Conservation (phyloP, 163 green algal genomes). For the Chlamydomonas reinhardtii region DNA sequence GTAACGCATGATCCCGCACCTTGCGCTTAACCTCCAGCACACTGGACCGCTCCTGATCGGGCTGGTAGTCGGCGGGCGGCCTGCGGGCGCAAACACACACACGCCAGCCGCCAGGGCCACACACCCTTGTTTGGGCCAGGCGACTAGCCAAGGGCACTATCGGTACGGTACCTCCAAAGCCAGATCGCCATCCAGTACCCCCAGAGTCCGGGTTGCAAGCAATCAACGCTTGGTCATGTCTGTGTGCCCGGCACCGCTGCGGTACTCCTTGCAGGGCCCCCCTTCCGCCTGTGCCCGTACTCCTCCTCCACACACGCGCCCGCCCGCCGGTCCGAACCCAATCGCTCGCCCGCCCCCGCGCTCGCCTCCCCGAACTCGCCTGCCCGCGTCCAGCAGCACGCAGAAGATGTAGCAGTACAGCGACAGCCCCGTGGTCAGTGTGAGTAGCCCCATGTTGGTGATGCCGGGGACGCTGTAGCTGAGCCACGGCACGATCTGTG, state of each 20-base stretch:
- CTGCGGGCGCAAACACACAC: neutral
- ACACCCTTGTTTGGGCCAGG: too few relatives aligned
- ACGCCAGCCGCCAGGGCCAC: too few relatives aligned
- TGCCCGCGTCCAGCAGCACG: slow-evolving; percentile 76
- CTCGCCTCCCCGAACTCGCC: slow-evolving; percentile 24
- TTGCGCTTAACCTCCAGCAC: slow-evolving; percentile 85
- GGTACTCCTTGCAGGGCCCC: too few relatives aligned
- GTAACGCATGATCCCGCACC: slow-evolving; percentile 45
- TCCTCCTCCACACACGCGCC: too few relatives aligned
- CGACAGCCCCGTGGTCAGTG: slow-evolving; percentile 53
- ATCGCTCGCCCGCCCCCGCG: too few relatives aligned
- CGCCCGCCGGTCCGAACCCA: neutral
- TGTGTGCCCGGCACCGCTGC: too few relatives aligned
- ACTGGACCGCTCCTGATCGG: slow-evolving; percentile 28
- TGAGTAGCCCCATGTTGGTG: slow-evolving; percentile 69
- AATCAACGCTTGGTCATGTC: too few relatives aligned
- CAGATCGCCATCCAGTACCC: too few relatives aligned
- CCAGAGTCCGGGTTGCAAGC: too few relatives aligned
- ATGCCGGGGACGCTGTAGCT: slow-evolving; percentile 73
- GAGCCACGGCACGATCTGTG: slow-evolving; percentile 82
- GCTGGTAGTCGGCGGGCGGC: slow-evolving; percentile 11
- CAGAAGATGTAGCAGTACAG: slow-evolving; percentile 74
- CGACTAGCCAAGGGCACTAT: too few relatives aligned
- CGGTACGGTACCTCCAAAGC: too few relatives aligned
- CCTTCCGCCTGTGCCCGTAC: too few relatives aligned